phyloP scores from a whole-genome alignment of 2,329 filamentous ascomycete species.

The Fusarium phyllophilum region DNA sequence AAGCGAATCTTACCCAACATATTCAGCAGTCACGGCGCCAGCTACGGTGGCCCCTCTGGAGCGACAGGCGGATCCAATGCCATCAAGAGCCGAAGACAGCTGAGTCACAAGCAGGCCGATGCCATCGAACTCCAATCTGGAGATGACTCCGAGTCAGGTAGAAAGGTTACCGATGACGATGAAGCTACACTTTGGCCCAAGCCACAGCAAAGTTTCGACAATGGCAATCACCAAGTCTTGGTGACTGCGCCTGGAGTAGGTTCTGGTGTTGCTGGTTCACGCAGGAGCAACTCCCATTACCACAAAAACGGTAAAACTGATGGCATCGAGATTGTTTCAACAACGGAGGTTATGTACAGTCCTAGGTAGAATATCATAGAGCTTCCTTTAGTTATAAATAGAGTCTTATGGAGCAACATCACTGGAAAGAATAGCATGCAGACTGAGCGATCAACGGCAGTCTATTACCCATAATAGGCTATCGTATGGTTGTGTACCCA shows the following conservation, averaged over 20 bases:
- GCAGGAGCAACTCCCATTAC: neutral
- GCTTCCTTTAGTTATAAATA: neutral
- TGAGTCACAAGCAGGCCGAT: constrained; percentile 33
- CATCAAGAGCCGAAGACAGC: constrained; percentile 18
- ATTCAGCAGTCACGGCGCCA: constrained; percentile 16
- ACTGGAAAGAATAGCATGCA: fast-evolving
- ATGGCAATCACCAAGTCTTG: constrained; percentile 12
- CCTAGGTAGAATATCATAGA: constrained; percentile 1
- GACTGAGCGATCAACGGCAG: neutral
- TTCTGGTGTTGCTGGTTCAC: neutral
- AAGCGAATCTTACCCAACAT: constrained; percentile 24
- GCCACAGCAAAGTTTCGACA: constrained; percentile 1
- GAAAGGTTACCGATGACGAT: constrained; percentile 29
- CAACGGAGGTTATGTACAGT: constrained; percentile 27
- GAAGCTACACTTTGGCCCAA: constrained; percentile 31
- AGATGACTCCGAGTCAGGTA: constrained; percentile 32
- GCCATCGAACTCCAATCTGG: constrained; percentile 38
- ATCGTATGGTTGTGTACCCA: fast-evolving
- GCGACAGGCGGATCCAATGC: constrained; percentile 14
- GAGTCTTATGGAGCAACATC: too few relatives aligned
- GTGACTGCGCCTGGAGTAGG: constrained; percentile 1
- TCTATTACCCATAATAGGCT: neutral
- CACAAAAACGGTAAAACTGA: neutral
- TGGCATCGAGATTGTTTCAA: constrained; percentile 32
- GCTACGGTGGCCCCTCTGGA: constrained; percentile 8